Percentiles rank a stretch among this genome's conserved stretches.
Conservation (phyloP, 768 basidiomycete species). For the Tulasnella sp. region DNA sequence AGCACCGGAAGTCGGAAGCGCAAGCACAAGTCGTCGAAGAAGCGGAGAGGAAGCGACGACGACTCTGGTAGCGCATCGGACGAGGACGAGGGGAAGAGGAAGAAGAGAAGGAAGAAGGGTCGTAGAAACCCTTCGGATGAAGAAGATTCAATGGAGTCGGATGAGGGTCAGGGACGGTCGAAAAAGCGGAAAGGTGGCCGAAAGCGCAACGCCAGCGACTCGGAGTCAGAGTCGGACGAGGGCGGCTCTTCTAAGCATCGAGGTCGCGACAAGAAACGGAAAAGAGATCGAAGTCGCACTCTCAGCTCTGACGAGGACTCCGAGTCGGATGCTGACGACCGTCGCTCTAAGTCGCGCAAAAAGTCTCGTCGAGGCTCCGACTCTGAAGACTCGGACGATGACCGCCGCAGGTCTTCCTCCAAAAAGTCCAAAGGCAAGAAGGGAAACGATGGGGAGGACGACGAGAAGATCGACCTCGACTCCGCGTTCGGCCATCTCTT, state of each 20-base stretch:
- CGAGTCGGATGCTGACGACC: constrained; percentile 22
- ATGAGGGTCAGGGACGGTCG: constrained; percentile 26
- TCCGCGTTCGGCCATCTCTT: constrained; percentile 12
- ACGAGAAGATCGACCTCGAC: constrained; percentile 17
- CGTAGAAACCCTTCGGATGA: background rate
- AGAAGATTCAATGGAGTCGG: constrained; percentile 20
- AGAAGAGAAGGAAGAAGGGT: constrained; percentile 19
- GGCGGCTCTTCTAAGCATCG: constrained; percentile 17
- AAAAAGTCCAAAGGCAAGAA: constrained; percentile 6
- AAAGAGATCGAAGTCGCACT: constrained; percentile 23
- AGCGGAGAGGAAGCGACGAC: constrained; percentile 23
- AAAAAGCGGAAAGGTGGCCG: constrained; percentile 19
- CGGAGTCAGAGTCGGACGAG: background rate
- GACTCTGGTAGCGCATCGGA: constrained; percentile 16
- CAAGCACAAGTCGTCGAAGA: constrained; percentile 11
- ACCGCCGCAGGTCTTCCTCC: background rate
- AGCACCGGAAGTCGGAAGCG: constrained; percentile 19
- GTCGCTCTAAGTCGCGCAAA: constrained; percentile 25
- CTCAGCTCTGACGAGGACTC: constrained; percentile 26
- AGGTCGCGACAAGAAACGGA: constrained; percentile 20
- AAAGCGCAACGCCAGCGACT: constrained; percentile 16
- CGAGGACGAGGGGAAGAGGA: constrained; percentile 24
- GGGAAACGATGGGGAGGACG: background rate
- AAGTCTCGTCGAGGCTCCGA: constrained; percentile 25
- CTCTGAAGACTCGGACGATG: constrained; percentile 17